Conservation (phyloP, 306 rosid genomes). For the Cajanus cajan region DNA sequence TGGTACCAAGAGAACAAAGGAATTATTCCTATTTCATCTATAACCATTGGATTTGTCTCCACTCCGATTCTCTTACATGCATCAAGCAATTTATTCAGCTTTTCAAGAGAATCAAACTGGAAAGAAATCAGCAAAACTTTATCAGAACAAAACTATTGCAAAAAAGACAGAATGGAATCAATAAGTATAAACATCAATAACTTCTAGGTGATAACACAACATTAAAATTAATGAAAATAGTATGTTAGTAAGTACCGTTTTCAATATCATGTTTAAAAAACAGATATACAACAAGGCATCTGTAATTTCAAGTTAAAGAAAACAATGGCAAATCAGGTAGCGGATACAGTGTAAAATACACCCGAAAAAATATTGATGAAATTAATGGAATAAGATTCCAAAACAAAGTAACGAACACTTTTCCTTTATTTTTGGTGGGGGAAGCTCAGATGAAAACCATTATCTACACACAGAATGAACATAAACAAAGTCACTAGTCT, state of each 20-base stretch:
- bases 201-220: neutral
- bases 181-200: slow-evolving; percentile 9
- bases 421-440: neutral
- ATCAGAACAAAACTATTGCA: slow-evolving; percentile 7
- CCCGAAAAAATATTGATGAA: neutral
- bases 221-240: neutral
- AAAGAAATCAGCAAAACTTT: slow-evolving; percentile 19
- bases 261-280: neutral
- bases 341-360: neutral
- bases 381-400: neutral
- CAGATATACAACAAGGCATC: neutral
- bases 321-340: neutral
- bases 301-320: slow-evolving; percentile 13
- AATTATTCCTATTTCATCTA: slow-evolving; percentile 78
- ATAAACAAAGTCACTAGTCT: neutral
- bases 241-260: neutral
- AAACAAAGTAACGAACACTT: neutral
- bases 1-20: slow-evolving; percentile 97
- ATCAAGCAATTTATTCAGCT: slow-evolving; percentile 67
- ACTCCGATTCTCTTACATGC: slow-evolving; percentile 70
- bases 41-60: slow-evolving; percentile 58
- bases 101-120: slow-evolving; percentile 79
- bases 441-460: neutral
- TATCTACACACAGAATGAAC: neutral
- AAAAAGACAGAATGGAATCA: neutral